Conservation (phyloP, 345 rosid genomes). For the Camelina hispida region DNA sequence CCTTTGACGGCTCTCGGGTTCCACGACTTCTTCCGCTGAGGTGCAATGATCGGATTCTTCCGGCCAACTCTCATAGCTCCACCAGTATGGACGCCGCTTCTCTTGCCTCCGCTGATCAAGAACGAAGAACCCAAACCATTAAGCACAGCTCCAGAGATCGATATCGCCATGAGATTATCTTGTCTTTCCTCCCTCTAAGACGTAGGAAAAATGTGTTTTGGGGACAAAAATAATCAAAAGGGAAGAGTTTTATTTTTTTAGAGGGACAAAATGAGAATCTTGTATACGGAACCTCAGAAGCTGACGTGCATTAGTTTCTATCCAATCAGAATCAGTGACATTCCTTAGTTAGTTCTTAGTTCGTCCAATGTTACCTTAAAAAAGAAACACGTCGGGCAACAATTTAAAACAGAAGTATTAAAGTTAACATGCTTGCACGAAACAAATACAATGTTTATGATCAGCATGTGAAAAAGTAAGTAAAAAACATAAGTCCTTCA, state of each 20-base stretch:
- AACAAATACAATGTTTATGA: too few species aligned
- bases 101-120: constrained; percentile 20
- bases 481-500: neutral
- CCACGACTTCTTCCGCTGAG: constrained; percentile 25
- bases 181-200: neutral
- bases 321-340: neutral
- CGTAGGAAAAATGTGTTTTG: neutral
- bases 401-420: neutral
- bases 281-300: neutral
- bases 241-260: neutral
- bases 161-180: constrained; percentile 8
- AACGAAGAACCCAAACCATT: constrained; percentile 32
- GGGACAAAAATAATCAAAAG: neutral
- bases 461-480: neutral
- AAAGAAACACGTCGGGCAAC: neutral
- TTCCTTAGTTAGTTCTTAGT: constrained; percentile 7
- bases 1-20: constrained; percentile 21
- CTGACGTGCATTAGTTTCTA: constrained; percentile 28
- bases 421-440: neutral
- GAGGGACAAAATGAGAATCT: neutral
- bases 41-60: constrained; percentile 21
- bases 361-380: neutral
- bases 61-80: constrained; percentile 22
- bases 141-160: constrained; percentile 36
- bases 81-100: constrained; percentile 5